phyloP scores from a whole-genome alignment of 257 asterid genomes.

The Buddleja alternifolia region DNA sequence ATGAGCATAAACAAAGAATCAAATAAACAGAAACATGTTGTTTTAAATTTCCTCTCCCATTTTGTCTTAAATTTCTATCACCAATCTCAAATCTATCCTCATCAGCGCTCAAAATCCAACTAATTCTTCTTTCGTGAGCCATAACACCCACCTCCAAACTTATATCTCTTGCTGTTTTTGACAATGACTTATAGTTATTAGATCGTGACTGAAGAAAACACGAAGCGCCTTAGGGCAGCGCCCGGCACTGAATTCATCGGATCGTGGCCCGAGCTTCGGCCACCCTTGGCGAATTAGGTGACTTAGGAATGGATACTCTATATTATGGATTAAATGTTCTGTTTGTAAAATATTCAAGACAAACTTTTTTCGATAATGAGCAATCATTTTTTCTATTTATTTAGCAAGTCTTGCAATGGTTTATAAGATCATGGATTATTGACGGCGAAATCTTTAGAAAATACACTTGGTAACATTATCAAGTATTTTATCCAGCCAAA shows the following conservation, averaged over 20 bases:
- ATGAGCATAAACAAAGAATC: slow-evolving; percentile 3
- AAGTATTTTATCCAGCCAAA: neutral
- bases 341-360: neutral
- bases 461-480: neutral
- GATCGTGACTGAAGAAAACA: too few species aligned
- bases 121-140: too few species aligned
- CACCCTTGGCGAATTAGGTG: too few species aligned
- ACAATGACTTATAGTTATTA: too few species aligned
- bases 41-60: neutral
- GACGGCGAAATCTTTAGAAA: neutral
- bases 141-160: too few species aligned
- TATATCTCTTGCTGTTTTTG: too few species aligned
- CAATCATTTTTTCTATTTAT: neutral
- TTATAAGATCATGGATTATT: neutral
- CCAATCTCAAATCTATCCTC: too few species aligned
- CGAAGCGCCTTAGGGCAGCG: too few species aligned
- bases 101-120: too few species aligned
- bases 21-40: neutral
- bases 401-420: neutral
- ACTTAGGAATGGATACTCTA: neutral
- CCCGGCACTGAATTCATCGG: too few species aligned
- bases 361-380: neutral
- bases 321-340: neutral
- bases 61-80: too few species aligned
- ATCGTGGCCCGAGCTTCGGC: too few species aligned